Evolutionary conservation across 495 filamentous ascomycete species (phyloP), one percentile per base, ranked within the genome.

Genomic region (Penicillium dipodomyicola): DNA sequence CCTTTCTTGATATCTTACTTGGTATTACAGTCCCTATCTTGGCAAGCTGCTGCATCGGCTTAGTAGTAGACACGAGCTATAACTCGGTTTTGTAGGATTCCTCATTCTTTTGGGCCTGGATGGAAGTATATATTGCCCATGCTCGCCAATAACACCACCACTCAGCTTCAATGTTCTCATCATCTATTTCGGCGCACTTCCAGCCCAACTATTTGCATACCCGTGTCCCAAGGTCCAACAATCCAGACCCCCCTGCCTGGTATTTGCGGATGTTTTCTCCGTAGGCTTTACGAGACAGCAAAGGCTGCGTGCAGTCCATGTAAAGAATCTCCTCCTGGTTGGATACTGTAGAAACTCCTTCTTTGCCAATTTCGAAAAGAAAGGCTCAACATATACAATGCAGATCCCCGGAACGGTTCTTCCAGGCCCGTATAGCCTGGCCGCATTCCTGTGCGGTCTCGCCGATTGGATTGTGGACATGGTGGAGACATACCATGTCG

Each of bases 281-380:
- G 61, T 81, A 9, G 74, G 69, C 8, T 68, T 79, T 27, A 75
- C 67, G 10, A 73, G 78, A 22, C 71, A 72, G 12, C 57, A 76
- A 37, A 49, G 73, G 27, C 63, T 0, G 29, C 61, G 67, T 9
- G 65, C 61, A n/a, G 69, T 74, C 17, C 62, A n/a, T 8, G 14
- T 80, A 3, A 70, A 80, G 61, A 76, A 84, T 54, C 84, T 86
- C 66, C 75, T 77, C 10, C 63, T 85, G 33, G 2, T 87, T 19
- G 81, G 83, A 6, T 87, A 86, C 67, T 84, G 82, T 79, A 78
- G 75, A 49, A 81, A 82, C 12, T 75, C 74, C 2, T 84, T 81
- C 64, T 79, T 81, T 33, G 71, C 80, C 52, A 83, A 78, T 41
- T 87, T 72, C 78, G 84, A 15, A 73, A 73, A 76, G 71, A 72